Percentiles rank a stretch among this genome's conserved stretches.
phyloP scores from a whole-genome alignment of 805 yeast genomes.

The Kodamaea neixiangensis region DNA sequence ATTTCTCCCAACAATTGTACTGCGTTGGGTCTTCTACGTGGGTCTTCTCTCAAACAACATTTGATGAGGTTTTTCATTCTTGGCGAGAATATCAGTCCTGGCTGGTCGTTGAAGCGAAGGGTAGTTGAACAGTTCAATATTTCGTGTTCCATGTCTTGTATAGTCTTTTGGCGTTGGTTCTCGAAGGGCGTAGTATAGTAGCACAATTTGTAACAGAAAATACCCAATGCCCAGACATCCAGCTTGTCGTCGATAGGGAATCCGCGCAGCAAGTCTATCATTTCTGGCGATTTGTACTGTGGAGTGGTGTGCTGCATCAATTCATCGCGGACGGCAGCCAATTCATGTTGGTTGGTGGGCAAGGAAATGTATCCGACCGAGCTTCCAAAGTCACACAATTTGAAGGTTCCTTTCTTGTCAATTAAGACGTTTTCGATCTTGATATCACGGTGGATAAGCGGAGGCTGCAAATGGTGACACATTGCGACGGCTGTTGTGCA shows the following conservation, averaged over 20 bases:
- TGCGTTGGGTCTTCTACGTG: slow-evolving; percentile 71
- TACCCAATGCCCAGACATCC: slow-evolving; percentile 85
- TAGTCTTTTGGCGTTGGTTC: slow-evolving; percentile 36
- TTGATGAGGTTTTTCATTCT: slow-evolving; percentile 64
- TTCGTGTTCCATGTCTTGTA: slow-evolving; percentile 53
- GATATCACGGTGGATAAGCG: slow-evolving; percentile 76
- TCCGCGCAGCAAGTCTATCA: slow-evolving; percentile 70
- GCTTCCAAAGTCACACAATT: slow-evolving; percentile 82
- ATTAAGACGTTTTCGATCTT: slow-evolving; percentile 80
- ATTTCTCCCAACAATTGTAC: slow-evolving; percentile 71
- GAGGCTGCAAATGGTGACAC: slow-evolving; percentile 73
- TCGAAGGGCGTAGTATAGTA: slow-evolving; percentile 86
- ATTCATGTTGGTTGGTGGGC: slow-evolving; percentile 62
- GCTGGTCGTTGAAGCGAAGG: slow-evolving; percentile 47
- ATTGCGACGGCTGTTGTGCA: slow-evolving; percentile 72
- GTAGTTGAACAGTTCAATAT: slow-evolving; percentile 58
- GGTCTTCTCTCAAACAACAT: slow-evolving; percentile 63
- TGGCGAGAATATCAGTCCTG: slow-evolving; percentile 52
- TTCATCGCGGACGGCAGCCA: slow-evolving; percentile 62
- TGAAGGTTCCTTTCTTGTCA: slow-evolving; percentile 57
- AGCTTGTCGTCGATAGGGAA: slow-evolving; percentile 78
- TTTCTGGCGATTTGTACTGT: slow-evolving; percentile 82
- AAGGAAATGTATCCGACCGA: slow-evolving; percentile 66
- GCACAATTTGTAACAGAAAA: slow-evolving; percentile 73
- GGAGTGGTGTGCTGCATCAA: slow-evolving; percentile 81